Percentiles rank a stretch among this genome's conserved stretches.
These are phyloP conservation scores for Neurospora africana DNA, from an alignment of 495 filamentous ascomycete genomes.

Conservation along the genomic window DNA sequence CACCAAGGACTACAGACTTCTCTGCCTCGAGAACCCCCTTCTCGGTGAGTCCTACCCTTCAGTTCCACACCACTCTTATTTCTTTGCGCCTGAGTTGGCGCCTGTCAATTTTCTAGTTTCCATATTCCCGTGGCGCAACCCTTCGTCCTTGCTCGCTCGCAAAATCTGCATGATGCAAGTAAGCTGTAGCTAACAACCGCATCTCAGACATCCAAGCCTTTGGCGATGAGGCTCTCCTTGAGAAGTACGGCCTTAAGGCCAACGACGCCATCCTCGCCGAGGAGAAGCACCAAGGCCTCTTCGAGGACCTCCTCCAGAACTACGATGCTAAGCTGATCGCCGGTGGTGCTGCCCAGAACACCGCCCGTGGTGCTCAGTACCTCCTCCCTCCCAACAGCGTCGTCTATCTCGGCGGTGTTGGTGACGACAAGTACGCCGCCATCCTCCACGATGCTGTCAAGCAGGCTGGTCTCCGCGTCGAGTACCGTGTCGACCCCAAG, in stretches of 20 bases:
- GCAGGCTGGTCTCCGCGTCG: slow-evolving; percentile 75
- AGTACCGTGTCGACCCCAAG: slow-evolving; percentile 80
- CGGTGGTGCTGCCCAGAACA: slow-evolving; percentile 96
- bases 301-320: slow-evolving; percentile 82
- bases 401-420: slow-evolving; percentile 87
- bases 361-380: slow-evolving; percentile 94
- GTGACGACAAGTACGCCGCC: slow-evolving; percentile 81
- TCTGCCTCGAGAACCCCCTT: slow-evolving; percentile 93
- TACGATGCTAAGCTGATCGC: slow-evolving; percentile 87
- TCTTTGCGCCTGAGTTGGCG: slow-evolving; percentile 5
- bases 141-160: not conserved
- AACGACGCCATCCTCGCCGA: slow-evolving; percentile 98
- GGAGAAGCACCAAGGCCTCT: slow-evolving; percentile 76
- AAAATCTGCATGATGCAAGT: not conserved
- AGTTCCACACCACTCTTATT: not conserved
- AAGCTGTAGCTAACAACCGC: not conserved
- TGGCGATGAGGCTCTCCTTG: slow-evolving; percentile 67
- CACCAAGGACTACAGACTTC: slow-evolving; percentile 65
- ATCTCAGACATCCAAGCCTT: slow-evolving; percentile 78
- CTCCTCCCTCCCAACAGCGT: slow-evolving; percentile 77
- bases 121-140: not conserved
- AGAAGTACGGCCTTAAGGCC: slow-evolving; percentile 85
- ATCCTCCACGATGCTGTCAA: slow-evolving; percentile 67
- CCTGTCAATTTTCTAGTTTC: not conserved
- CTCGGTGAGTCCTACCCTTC: slow-evolving; percentile 52